Evolutionary conservation across 495 filamentous ascomycete species (phyloP).

Genomic region (Neurospora sp.): DNA sequence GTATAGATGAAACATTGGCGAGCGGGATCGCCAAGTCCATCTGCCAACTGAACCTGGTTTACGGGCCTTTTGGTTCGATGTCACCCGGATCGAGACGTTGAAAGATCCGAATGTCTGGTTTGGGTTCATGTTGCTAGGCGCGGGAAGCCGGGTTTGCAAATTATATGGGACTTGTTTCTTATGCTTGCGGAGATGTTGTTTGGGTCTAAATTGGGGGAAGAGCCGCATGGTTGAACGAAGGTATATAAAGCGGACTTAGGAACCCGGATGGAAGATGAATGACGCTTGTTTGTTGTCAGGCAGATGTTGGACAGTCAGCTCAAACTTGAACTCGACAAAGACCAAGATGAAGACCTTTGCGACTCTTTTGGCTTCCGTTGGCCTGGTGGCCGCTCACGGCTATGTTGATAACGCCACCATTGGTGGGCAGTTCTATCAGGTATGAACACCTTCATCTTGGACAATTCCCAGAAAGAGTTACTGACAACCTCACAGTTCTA

Average conservation of each 20-base stretch:
- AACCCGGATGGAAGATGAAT: background rate
- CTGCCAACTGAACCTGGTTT: background rate
- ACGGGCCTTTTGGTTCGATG: background rate
- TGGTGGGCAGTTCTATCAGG: slow-evolving; percentile 27
- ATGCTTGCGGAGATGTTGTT: background rate
- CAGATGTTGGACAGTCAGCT: background rate
- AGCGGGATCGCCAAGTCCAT: background rate
- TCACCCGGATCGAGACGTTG: background rate
- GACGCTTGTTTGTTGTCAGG: background rate
- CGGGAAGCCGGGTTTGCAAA: background rate
- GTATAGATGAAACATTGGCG: background rate
- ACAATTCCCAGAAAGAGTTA: background rate
- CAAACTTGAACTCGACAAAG: background rate
- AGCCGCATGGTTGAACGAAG: background rate
- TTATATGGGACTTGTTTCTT: background rate
- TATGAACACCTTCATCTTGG: background rate
- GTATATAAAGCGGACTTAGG: background rate
- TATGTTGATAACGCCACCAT: slow-evolving; percentile 45
- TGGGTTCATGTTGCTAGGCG: background rate
- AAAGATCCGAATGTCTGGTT: background rate
- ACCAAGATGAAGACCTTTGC: slow-evolving; percentile 24
- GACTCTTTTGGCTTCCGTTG: slow-evolving; percentile 35
- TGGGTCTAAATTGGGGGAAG: background rate
- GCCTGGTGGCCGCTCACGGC: slow-evolving; percentile 51
- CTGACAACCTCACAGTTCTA: slow-evolving; percentile 10